Evolutionary conservation across 306 rosid species (phyloP).

Genomic region (Citrullus mucosospermus): DNA sequence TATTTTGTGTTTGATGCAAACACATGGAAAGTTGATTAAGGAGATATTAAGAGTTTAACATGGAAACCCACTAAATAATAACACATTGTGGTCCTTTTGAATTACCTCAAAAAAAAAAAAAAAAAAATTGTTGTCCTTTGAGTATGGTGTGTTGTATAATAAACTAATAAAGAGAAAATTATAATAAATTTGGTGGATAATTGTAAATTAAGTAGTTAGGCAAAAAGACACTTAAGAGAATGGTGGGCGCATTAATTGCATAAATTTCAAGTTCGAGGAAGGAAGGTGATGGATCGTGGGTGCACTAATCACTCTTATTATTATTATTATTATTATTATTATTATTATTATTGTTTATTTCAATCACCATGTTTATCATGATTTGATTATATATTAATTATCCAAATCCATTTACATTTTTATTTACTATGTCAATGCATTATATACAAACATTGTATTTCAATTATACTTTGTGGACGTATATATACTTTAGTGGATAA

Average conservation of each 20-base stretch:
- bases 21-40: neutral
- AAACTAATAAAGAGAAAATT: neutral
- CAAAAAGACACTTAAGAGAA: neutral
- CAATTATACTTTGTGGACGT: too few species aligned
- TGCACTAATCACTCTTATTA: neutral
- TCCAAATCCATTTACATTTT: neutral
- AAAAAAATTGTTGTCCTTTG: neutral
- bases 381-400: neutral
- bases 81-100: neutral
- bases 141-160: too few species aligned
- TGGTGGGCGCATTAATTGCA: constrained; percentile 6
- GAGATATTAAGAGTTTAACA: neutral
- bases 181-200: neutral
- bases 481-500: too few species aligned
- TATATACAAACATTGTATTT: neutral
- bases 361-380: neutral
- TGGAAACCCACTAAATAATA: neutral
- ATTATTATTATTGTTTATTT: too few species aligned
- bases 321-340: neutral
- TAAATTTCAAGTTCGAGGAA: neutral
- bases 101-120: too few species aligned
- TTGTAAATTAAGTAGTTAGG: neutral
- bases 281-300: neutral
- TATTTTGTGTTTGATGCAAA: neutral
- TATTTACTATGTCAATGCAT: neutral